These are phyloP conservation scores for Pyrenophora tritici-repentis DNA, from an alignment of 2,329 filamentous ascomycete genomes.

Conservation along the genomic window DNA sequence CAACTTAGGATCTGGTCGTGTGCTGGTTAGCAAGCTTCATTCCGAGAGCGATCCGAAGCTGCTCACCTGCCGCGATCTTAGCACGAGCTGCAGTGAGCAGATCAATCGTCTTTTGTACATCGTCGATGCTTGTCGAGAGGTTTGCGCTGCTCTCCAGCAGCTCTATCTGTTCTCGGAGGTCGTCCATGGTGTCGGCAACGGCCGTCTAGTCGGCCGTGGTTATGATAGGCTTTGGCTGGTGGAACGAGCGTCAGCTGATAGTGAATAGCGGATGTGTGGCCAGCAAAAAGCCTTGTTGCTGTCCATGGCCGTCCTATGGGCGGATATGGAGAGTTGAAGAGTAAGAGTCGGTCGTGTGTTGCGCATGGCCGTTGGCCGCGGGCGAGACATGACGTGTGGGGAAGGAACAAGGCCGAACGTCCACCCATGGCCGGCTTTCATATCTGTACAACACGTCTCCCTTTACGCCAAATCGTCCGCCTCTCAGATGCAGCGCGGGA, in stretches of 20 bases:
- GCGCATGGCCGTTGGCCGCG: slow-evolving; percentile 17
- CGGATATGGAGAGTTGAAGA: slow-evolving; percentile 1
- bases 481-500: slow-evolving; percentile 10
- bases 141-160: slow-evolving; percentile 72
- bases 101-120: slow-evolving; percentile 84
- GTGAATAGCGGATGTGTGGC: slow-evolving; percentile 19
- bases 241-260: not conserved
- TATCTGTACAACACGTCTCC: not conserved
- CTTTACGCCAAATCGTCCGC: not conserved
- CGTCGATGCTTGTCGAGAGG: slow-evolving; percentile 71
- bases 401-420: slow-evolving; percentile 7
- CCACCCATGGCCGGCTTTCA: slow-evolving; percentile 1
- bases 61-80: slow-evolving; percentile 67
- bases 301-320: slow-evolving; percentile 33
- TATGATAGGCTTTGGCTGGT: slow-evolving; percentile 10
- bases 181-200: slow-evolving; percentile 57
- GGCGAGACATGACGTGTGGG: slow-evolving; percentile 30
- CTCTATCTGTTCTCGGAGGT: slow-evolving; percentile 74
- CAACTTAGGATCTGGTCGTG: slow-evolving; percentile 64
- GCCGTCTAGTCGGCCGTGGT: not conserved
- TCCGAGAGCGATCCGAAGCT: not conserved
- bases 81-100: slow-evolving; percentile 74
- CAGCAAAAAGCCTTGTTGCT: slow-evolving; percentile 20
- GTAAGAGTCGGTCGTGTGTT: slow-evolving; percentile 7
- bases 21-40: slow-evolving; percentile 19